Base-by-base conservation (phyloP, 1,139 yeast species). In the Blastobotrys apis region DNA sequence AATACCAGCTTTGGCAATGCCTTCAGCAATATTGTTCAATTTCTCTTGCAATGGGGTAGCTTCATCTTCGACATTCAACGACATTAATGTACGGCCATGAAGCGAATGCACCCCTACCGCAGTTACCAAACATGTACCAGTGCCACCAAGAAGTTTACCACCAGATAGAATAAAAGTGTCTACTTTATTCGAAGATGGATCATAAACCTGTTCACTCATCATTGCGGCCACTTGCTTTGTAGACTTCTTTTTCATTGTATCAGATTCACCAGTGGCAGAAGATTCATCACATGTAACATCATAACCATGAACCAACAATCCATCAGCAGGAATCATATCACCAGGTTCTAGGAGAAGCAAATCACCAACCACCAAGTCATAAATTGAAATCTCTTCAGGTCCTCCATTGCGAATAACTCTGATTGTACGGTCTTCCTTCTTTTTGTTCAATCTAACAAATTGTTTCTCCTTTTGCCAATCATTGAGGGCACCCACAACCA, bases 401-500 rank as follows among this genome's bases (percentile, higher is more conserved):
- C 72, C 73, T 34, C 92, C 94, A 41, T 80, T 75, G 49, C 98
- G 73, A 33, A 83, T 68, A 3, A 87, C 95, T 47, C 84, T 77
- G 42, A 94, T 73, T 52, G 79, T 77, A 45, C 96, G 77, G 57
- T 88, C 92, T 53, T 88, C 94, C 66, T 92, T 92, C 66, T 69
- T 68, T 41, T 64, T 62, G 65, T 92, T 90, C 54, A 94, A 75
- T 54, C 80, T 81, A 42, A 87, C 87, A 67, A 94, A 94, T 64
- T 92, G 98, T 13, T 88, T 72, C 64, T 94, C 98, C 63, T 94
- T 94, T 63, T 92, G 97, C 71, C 85, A 94, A 66, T 94, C 98
- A 64, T 94, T 94, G 16, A 79, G 84, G 2, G 97, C 94, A 40
- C 97, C 95, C 12, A 94, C 98, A 3, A 86, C 54, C 4, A 94